Evolutionary conservation across 164 flowering plant genomes (phyloP), one percentile per base, ranked within the genome.

Genomic region (Macadamia tetraphylla): DNA sequence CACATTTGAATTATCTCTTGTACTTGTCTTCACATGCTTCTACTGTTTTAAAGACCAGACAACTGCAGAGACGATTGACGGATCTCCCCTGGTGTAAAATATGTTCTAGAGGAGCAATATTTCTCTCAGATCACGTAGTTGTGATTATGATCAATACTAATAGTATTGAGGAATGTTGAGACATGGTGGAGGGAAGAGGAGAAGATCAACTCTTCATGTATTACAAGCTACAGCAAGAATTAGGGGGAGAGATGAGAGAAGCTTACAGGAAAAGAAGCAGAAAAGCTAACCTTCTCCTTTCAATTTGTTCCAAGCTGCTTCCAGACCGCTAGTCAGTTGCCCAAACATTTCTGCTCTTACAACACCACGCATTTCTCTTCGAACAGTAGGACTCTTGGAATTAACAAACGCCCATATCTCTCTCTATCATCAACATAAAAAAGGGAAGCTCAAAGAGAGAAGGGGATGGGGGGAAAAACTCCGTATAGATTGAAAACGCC

Each of bases 291-390:
- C 98, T 94, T 86, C 94, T 67, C 96, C 94, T 79, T 84, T 91
- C 74, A 94, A 92, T 79, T 87, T 94, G 84, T 67, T 85, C 98
- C 97, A 94, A 57, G 98, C 97, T 0, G 93, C 71, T 73, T 94
- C 98, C 8, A 94, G 91, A 17, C 98, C 90, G 40, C 86, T 77
- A 0, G 93, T 94, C 58, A 94, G 76, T 82, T 91, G 96, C 63
- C 97, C 98, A 70, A 94, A 94, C 97, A 94, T 94, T 67, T 94
- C 98, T 0, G 98, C 93, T 66, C 85, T 84, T n/a, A 94, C 83
- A 5, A 74, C 63, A 12, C 86, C 77, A 2, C 75, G 77, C 78
- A 55, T 69, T 48, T 77, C 81, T 77, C 83, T 79, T 71, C 72
- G 74, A 13, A 56, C 58, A n/a, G 59, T 63, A 23, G 61, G 74